phyloP scores from a whole-genome alignment of 768 basidiomycete genomes.

The Asterophora parasitica region DNA sequence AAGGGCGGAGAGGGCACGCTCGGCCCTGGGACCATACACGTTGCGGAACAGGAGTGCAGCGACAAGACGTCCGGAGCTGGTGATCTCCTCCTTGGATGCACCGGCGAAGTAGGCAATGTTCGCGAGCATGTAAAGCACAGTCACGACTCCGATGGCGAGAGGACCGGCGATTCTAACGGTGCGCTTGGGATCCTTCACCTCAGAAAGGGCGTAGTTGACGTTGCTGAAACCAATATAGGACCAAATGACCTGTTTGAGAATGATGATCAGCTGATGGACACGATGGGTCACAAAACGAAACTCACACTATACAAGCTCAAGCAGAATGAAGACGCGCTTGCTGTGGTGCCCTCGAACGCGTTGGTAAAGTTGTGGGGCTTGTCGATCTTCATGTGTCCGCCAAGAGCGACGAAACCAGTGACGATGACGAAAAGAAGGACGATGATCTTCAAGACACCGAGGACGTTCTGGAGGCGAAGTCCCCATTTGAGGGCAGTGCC shows the following conservation, averaged over 20 bases:
- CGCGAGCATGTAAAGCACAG: slow-evolving; percentile 52
- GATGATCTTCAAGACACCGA: slow-evolving; percentile 53
- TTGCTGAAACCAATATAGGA: slow-evolving; percentile 64
- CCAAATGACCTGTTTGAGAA: slow-evolving; percentile 25
- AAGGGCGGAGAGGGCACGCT: slow-evolving; percentile 27
- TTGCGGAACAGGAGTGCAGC: slow-evolving; percentile 66
- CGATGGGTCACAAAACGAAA: slow-evolving; percentile 49
- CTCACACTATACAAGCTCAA: slow-evolving; percentile 10
- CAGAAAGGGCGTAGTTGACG: slow-evolving; percentile 62
- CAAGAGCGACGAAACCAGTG: slow-evolving; percentile 44
- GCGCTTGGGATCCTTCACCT: slow-evolving; percentile 54
- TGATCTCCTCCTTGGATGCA: slow-evolving; percentile 64
- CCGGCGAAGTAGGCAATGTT: slow-evolving; percentile 67
- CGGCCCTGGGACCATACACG: slow-evolving; percentile 51
- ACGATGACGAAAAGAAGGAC: slow-evolving; percentile 43
- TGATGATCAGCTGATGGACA: slow-evolving; percentile 26
- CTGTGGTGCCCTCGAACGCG: slow-evolving; percentile 39
- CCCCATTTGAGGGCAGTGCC: slow-evolving; percentile 49
- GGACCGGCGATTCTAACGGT: slow-evolving; percentile 63
- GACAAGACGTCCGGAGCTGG: slow-evolving; percentile 51
- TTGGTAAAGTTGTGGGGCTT: slow-evolving; percentile 30
- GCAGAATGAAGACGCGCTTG: slow-evolving; percentile 46
- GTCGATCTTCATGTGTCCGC: slow-evolving; percentile 27
- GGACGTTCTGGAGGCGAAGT: slow-evolving; percentile 55
- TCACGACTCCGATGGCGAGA: slow-evolving; percentile 50